phyloP scores from a whole-genome alignment of 2,329 filamentous ascomycete genomes.

The Curvularia eragrostidis region DNA sequence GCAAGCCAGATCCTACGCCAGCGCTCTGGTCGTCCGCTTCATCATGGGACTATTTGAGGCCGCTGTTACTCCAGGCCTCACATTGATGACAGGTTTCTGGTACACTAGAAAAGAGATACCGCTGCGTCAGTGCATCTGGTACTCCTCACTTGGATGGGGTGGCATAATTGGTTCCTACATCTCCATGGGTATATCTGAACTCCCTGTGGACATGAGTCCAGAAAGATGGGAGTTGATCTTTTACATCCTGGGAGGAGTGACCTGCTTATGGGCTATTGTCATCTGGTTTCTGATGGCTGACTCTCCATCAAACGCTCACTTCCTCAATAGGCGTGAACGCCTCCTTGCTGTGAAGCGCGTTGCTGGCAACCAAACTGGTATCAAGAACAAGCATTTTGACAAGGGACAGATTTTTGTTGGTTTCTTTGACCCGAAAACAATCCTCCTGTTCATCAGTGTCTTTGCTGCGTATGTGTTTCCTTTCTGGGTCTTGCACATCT shows the following conservation, averaged over 20 bases:
- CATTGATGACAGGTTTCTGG: slow-evolving; percentile 71
- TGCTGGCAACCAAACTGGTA: slow-evolving; percentile 56
- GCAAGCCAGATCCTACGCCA: slow-evolving; percentile 27
- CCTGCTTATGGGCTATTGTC: slow-evolving; percentile 40
- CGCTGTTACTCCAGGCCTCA: slow-evolving; percentile 59
- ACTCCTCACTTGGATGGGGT: slow-evolving; percentile 63
- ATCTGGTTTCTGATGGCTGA: slow-evolving; percentile 65
- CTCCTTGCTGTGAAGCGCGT: slow-evolving; percentile 50
- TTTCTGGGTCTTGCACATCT: background rate
- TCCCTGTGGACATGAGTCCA: slow-evolving; percentile 7
- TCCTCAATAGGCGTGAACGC: slow-evolving; percentile 24
- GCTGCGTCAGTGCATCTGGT: slow-evolving; percentile 53
- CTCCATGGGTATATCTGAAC: slow-evolving; percentile 58
- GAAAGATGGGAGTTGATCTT: slow-evolving; percentile 58
- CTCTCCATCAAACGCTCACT: slow-evolving; percentile 33
- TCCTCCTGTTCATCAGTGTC: slow-evolving; percentile 48
- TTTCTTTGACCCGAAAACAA: slow-evolving; percentile 53
- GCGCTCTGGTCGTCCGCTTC: slow-evolving; percentile 46
- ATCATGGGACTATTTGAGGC: slow-evolving; percentile 62
- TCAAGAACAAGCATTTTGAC: slow-evolving; percentile 59
- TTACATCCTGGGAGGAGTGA: slow-evolving; percentile 60
- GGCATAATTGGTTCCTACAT: slow-evolving; percentile 66
- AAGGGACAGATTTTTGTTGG: slow-evolving; percentile 53
- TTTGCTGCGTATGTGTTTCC: slow-evolving; percentile 54
- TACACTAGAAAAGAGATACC: slow-evolving; percentile 69